These are phyloP conservation scores for Corylus heterophylla DNA, from an alignment of 306 rosid species.

Conservation along the genomic window DNA sequence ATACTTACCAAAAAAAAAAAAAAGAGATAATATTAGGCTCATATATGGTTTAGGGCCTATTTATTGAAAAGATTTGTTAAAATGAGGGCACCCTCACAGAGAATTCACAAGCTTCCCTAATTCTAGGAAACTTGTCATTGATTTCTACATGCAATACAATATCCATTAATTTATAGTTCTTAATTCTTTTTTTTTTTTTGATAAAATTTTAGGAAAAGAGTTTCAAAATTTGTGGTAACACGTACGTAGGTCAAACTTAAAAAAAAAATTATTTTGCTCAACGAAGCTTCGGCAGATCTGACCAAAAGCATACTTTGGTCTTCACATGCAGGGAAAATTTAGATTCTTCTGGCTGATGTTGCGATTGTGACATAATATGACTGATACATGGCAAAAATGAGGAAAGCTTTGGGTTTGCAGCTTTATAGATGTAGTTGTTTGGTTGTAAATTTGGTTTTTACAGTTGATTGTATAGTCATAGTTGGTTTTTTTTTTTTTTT, in stretches of 20 bases:
- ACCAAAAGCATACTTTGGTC: background rate
- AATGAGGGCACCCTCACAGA: background rate
- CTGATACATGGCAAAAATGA: background rate
- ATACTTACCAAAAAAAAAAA: background rate
- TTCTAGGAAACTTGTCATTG: background rate
- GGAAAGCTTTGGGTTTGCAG: too few relatives aligned
- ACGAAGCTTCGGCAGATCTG: background rate
- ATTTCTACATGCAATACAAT: background rate
- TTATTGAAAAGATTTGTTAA: background rate
- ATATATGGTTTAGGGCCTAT: background rate
- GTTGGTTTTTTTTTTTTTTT: too few relatives aligned
- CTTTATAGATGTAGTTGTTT: too few relatives aligned
- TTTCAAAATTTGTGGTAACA: background rate
- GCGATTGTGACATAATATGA: background rate
- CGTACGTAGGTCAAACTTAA: background rate
- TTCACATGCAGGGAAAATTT: background rate
- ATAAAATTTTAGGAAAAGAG: background rate
- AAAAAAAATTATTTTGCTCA: background rate
- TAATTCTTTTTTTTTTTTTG: background rate
- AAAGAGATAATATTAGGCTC: background rate
- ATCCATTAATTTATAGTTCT: background rate
- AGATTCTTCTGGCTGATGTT: background rate
- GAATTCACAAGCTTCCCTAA: background rate
- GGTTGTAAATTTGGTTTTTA: too few relatives aligned
- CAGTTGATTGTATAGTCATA: too few relatives aligned